Base-by-base conservation (phyloP, 768 basidiomycete species). In the Hygrocybe coccinea region DNA sequence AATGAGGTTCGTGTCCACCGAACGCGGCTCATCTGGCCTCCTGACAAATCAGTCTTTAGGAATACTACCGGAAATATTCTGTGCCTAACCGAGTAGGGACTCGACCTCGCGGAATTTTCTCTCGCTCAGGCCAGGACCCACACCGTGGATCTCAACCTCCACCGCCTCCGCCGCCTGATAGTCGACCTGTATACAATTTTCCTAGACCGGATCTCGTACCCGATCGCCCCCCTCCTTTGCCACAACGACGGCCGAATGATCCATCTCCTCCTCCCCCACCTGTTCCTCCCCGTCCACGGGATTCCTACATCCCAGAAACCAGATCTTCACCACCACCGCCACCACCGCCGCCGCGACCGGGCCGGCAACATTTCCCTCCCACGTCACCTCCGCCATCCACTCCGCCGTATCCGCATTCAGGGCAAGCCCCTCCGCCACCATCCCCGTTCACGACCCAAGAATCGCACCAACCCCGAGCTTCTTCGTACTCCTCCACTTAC, bases 171-270 rank as follows among this genome's bases (percentile, higher is more conserved):
- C 63, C 60, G 10, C 65, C 74, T 6, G 61, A 65, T 39, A 56
- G 69, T 33, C 63, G 56, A 10, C 70, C 67, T n/a, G 19, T n/a
- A 12, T 24, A 24, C 38, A 35, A 36, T 52, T 85, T 86, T 56
- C 69, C 85, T n/a, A 74, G 86, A 47, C 86, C 85, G 12, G 85
- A 87, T 63, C 77, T 86, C 12, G 79, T 75, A 38, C 77, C 81
- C 3, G 79, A 80, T 56, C 56, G 63, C 50, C 66, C 69, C 22
- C 66, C 59, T 52, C 71, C 64, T 12, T 67, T 60, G 39, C 67
- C 59, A 39, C 64, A 60, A 19, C 47, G 67, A 7, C 62, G 62
- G 36, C 65, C 65, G 2, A 58, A 61, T 14, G 57, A 59, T 22
- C 60, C 65, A 36, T 60, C 63, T 34, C 64, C 59, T 35, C 58